Base-by-base conservation (phyloP, 73 alveolate species). In the Durusdinium trenchii region DNA sequence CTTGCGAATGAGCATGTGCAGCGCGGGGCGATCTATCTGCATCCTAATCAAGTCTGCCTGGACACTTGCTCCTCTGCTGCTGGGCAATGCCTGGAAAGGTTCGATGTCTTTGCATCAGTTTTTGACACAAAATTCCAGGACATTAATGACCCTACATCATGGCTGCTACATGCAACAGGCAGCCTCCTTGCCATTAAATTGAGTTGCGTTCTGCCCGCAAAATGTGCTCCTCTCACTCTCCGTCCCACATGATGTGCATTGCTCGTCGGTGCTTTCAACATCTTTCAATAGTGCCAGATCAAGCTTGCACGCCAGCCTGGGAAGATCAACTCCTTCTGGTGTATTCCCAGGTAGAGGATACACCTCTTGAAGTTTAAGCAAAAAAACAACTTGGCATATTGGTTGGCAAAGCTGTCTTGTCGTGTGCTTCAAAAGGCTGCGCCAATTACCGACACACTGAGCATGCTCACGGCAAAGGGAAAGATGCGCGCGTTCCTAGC, bases 301-400 rank as follows among this genome's bases (percentile, higher is more conserved):
- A 54, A 9, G 64, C 64, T 12, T 12, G 64, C 64, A 54, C 38
- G 6, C 26, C 50, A 14, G 98, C 98, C 98, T 67, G 43, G 98
- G 98, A 57, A 91, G 98, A 51, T 91, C 98, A 76, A 91, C 98
- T 36, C 98, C 98, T 54, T 91, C 98, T 9, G 98, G 98, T 36
- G 60, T 61, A 38, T 47, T 76, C 51, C 87, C 98, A 18, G 98
- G 98, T 30, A 91, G 81, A 7, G 98, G 98, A 76, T 69, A 91
- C 10, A 91, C 98, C 98, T 91, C 40, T 46, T 28, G 6, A 38
- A 4, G 67, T 71, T 81, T 18, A 35, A 38, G 14, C 20, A 18
- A 16, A 38, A n/a, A 67, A 32, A 10, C 81, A 28, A 67, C 69
- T 23, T 12, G 23, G 69, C 12, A 16, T 57, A 16, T 57, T 57